Percentiles rank a stretch among this genome's conserved stretches.
phyloP scores from a whole-genome alignment of 2,329 filamentous ascomycete genomes.

The Rasamsonia emersonii region DNA sequence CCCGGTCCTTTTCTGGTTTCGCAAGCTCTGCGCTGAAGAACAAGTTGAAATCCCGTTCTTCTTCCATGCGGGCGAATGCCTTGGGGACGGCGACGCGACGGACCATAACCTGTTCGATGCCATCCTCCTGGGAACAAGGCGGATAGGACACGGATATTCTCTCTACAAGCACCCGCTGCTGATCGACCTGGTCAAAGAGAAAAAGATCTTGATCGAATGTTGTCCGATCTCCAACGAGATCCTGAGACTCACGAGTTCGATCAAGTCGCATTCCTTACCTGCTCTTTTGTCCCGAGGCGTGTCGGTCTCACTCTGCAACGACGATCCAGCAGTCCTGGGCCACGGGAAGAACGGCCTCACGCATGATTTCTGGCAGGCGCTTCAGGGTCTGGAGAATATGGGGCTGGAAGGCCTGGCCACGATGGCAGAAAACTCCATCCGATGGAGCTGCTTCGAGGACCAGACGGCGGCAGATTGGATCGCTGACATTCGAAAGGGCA shows the following conservation, averaged over 20 bases:
- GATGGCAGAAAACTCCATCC: constrained; percentile 84
- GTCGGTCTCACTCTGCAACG: constrained; percentile 74
- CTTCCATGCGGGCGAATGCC: constrained; percentile 86
- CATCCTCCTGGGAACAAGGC: constrained; percentile 72
- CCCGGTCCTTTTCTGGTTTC: constrained; percentile 89
- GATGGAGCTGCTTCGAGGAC: constrained; percentile 85
- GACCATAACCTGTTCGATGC: constrained; percentile 87
- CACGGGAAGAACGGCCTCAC: constrained; percentile 75
- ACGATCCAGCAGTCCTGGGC: constrained; percentile 82
- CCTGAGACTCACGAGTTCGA: constrained; percentile 65
- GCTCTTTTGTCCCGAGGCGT: constrained; percentile 79
- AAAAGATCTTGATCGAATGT: constrained; percentile 77
- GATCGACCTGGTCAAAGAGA: constrained; percentile 80
- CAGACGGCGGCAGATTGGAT: constrained; percentile 62
- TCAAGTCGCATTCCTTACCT: constrained; percentile 72
- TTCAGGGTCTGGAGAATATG: constrained; percentile 87
- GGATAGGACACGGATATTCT: constrained; percentile 84
- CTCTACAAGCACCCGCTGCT: constrained; percentile 87
- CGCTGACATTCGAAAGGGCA: constrained; percentile 63
- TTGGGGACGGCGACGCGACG: constrained; percentile 66
- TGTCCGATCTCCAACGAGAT: constrained; percentile 91
- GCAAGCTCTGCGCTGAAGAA: constrained; percentile 69
- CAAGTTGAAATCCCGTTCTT: constrained; percentile 83
- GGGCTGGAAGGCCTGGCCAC: constrained; percentile 78
- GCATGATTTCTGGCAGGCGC: constrained; percentile 88